A percentile compares a stretch with the other conserved stretches of the same genome.
Conservation (phyloP, 2,329 filamentous ascomycete genomes). For the Lecanicillium sp. region DNA sequence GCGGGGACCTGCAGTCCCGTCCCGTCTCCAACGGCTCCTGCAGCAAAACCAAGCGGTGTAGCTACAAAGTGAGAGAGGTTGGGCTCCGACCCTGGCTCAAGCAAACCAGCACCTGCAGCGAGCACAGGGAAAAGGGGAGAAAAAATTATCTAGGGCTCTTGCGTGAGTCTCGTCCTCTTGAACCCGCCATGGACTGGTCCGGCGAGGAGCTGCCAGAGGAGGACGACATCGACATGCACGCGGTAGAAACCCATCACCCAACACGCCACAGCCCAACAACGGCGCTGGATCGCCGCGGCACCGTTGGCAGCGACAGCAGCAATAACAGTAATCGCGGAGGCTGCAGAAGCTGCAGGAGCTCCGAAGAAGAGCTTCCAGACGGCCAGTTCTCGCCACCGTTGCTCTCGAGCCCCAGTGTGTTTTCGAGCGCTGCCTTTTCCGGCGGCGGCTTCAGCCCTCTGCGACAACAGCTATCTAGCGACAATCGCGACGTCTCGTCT, state of each 20-base stretch:
- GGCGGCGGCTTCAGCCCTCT: conserved; percentile 7
- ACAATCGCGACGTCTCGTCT: conserved; percentile 1
- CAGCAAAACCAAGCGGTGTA: too few species aligned
- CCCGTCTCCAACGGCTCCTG: too few species aligned
- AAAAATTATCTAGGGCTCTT: background rate
- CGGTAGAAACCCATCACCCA: conserved; percentile 1
- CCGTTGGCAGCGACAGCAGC: conserved; percentile 4
- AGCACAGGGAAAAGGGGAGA: background rate
- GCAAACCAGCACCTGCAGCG: too few species aligned
- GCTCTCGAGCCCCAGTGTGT: conserved; percentile 9
- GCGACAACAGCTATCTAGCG: conserved; percentile 3
- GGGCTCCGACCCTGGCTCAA: too few species aligned
- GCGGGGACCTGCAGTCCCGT: too few species aligned
- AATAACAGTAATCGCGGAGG: background rate
- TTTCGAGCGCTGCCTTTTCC: conserved; percentile 7
- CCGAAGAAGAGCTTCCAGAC: conserved; percentile 2
- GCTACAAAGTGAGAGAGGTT: too few species aligned
- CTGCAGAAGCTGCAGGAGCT: conserved; percentile 5
- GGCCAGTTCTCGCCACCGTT: conserved; percentile 2
- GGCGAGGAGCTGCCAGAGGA: conserved; percentile 8
- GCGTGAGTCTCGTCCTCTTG: background rate
- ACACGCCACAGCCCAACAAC: background rate
- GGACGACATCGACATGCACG: conserved; percentile 9
- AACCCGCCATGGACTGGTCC: conserved; percentile 8
- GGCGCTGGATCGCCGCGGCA: conserved; percentile 8